These are phyloP conservation scores for Trametes sanguinea DNA, from an alignment of 768 basidiomycete genomes.

Conservation along the genomic window DNA sequence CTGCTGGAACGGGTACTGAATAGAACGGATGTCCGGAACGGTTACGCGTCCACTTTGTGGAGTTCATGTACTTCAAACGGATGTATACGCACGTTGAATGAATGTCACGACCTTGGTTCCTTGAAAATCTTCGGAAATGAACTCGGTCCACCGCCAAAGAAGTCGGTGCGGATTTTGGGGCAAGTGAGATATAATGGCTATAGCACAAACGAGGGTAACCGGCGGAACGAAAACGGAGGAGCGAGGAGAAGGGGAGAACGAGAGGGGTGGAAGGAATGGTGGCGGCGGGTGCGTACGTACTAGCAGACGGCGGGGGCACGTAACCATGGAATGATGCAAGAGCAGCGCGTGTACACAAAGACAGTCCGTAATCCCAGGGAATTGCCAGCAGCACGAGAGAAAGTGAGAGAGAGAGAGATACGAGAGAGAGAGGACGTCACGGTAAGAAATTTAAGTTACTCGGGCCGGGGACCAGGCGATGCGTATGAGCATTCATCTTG, in stretches of 20 bases:
- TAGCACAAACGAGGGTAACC: slow-evolving; percentile 19
- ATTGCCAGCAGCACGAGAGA: slow-evolving; percentile 22
- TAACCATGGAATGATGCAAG: slow-evolving; percentile 26
- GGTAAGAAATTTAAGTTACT: slow-evolving; percentile 28
- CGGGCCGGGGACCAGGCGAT: slow-evolving; percentile 5
- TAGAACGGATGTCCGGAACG: slow-evolving; percentile 8
- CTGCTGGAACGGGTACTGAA: background rate
- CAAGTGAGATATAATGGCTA: slow-evolving; percentile 17
- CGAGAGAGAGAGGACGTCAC: slow-evolving; percentile 11
- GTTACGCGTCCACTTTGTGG: background rate
- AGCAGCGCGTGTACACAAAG: slow-evolving; percentile 29
- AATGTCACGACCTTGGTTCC: background rate
- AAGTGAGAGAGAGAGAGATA: slow-evolving; percentile 10
- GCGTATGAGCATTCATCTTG: slow-evolving; percentile 3
- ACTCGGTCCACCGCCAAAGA: background rate
- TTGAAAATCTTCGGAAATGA: background rate
- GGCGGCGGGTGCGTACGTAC: slow-evolving; percentile 21
- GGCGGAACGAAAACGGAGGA: background rate
- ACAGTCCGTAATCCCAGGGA: slow-evolving; percentile 31
- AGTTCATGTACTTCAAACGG: slow-evolving; percentile 1
- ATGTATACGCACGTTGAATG: background rate
- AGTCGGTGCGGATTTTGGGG: slow-evolving; percentile 11
- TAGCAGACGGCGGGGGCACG: slow-evolving; percentile 22
- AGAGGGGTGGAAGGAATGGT: slow-evolving; percentile 14
- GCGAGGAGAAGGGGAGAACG: slow-evolving; percentile 3